Percentiles rank a stretch among this genome's conserved stretches.
Evolutionary conservation across 208 protist genomes (phyloP).

Genomic region (Wallacemonas collosoma): DNA sequence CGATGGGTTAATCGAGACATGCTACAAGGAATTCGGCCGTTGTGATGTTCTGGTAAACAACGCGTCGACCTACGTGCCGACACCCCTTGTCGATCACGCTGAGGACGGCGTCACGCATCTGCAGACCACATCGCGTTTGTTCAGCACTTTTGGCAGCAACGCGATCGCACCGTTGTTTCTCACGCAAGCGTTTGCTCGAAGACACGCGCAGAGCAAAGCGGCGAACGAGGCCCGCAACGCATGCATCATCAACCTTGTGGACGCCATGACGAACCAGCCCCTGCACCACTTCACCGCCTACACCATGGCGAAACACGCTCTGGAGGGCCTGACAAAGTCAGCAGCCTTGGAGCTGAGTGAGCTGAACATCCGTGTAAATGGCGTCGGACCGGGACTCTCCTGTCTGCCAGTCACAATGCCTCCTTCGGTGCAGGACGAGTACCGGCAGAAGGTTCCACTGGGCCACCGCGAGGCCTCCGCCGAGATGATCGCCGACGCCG

Average conservation of each 20-base stretch:
- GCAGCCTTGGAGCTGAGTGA: constrained; percentile 72
- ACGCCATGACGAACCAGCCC: constrained; percentile 69
- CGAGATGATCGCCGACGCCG: constrained; percentile 55
- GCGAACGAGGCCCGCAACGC: constrained; percentile 28
- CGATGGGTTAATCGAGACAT: constrained; percentile 39
- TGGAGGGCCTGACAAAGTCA: constrained; percentile 68
- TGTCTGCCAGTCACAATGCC: constrained; percentile 49
- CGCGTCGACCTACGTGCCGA: constrained; percentile 77
- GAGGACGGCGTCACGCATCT: constrained; percentile 1
- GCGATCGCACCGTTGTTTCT: constrained; percentile 72
- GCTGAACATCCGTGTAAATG: constrained; percentile 71
- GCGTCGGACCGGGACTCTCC: constrained; percentile 60
- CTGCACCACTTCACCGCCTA: constrained; percentile 64
- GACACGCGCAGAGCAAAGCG: constrained; percentile 16
- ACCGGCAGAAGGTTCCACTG: constrained; percentile 64
- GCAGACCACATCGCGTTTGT: constrained; percentile 33
- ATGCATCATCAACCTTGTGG: constrained; percentile 70
- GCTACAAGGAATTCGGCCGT: constrained; percentile 58
- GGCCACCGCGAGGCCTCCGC: constrained; percentile 51
- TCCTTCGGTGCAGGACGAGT: constrained; percentile 30
- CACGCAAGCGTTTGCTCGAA: constrained; percentile 49
- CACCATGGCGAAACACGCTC: constrained; percentile 78
- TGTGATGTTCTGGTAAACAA: constrained; percentile 89
- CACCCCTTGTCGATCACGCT: constrained; percentile 38
- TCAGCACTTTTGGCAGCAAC: constrained; percentile 70